Evolutionary conservation across 768 basidiomycete genomes (phyloP).

Genomic region (Grammothele lineata): DNA sequence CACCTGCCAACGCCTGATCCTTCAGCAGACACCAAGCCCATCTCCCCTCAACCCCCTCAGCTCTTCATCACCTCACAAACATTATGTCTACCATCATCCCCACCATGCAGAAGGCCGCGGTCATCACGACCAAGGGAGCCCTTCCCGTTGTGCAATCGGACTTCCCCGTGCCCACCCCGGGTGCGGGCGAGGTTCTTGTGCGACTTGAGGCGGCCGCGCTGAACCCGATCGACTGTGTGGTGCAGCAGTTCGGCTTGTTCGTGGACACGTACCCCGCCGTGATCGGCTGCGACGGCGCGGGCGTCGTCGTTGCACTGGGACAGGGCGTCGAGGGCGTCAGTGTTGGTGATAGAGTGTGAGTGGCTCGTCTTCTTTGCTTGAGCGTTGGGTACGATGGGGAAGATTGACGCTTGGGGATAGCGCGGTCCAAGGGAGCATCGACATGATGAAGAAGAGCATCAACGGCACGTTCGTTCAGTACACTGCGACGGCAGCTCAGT

Average conservation of each 20-base stretch:
- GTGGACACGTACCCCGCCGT: conserved; percentile 30
- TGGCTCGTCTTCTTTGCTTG: background rate
- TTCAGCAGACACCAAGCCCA: too few species aligned
- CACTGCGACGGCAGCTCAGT: background rate
- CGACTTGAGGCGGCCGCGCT: conserved; percentile 24
- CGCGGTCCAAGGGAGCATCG: background rate
- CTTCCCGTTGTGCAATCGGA: conserved; percentile 25
- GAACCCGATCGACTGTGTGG: conserved; percentile 34
- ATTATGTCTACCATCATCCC: conserved; percentile 6
- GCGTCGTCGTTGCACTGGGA: conserved; percentile 37
- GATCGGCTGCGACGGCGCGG: conserved; percentile 24
- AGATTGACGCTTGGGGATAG: too few species aligned
- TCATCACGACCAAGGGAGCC: conserved; percentile 14
- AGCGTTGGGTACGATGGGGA: too few species aligned
- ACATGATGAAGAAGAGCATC: background rate
- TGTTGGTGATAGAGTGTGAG: conserved; percentile 23
- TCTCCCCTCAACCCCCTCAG: background rate
- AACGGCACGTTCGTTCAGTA: conserved; percentile 2
- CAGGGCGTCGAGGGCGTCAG: conserved; percentile 23
- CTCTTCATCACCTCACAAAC: conserved; percentile 9
- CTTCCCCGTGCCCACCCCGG: conserved; percentile 20
- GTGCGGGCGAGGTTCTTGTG: conserved; percentile 24
- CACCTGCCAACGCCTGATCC: too few species aligned
- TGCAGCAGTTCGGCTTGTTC: conserved; percentile 28
- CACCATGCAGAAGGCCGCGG: conserved; percentile 7